Conservation (phyloP, 2,329 filamentous ascomycete genomes). For the Trichoderma oligosporum region DNA sequence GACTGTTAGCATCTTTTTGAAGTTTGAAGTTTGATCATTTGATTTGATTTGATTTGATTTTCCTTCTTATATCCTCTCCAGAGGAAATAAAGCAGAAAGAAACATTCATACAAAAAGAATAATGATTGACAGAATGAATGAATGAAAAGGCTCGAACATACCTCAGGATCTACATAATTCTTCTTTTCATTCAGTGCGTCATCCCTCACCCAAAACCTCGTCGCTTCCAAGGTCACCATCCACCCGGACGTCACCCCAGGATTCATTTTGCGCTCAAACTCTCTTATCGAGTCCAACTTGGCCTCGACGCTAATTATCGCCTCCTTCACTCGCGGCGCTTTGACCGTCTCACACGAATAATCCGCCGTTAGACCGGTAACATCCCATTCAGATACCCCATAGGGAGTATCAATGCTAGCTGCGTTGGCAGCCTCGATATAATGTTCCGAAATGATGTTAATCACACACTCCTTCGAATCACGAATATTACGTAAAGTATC, state of each 20-base stretch:
- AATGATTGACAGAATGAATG: too few relatives aligned
- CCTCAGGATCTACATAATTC: constrained; percentile 67
- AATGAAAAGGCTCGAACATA: constrained; percentile 36
- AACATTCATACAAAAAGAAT: too few relatives aligned
- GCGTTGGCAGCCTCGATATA: constrained; percentile 85
- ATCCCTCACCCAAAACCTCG: constrained; percentile 82
- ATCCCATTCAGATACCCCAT: constrained; percentile 74
- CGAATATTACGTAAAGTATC: constrained; percentile 73
- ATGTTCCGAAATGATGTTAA: constrained; percentile 84
- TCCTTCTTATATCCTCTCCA: too few relatives aligned
- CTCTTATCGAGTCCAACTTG: constrained; percentile 67
- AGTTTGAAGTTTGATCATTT: background rate
- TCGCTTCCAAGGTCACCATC: constrained; percentile 75
- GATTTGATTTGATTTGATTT: too few relatives aligned
- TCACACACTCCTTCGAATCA: constrained; percentile 69
- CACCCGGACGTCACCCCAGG: constrained; percentile 73
- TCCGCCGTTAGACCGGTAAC: constrained; percentile 71
- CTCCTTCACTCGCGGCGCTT: constrained; percentile 71
- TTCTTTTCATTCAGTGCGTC: constrained; percentile 79
- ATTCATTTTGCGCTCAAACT: constrained; percentile 69
- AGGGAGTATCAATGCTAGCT: constrained; percentile 73
- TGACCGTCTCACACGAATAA: constrained; percentile 60
- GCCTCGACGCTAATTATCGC: constrained; percentile 80
- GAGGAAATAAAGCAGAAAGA: too few relatives aligned
- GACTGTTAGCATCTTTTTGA: background rate